Conservation (phyloP, 23 red algal species). For the Pyropia haitanensis region DNA sequence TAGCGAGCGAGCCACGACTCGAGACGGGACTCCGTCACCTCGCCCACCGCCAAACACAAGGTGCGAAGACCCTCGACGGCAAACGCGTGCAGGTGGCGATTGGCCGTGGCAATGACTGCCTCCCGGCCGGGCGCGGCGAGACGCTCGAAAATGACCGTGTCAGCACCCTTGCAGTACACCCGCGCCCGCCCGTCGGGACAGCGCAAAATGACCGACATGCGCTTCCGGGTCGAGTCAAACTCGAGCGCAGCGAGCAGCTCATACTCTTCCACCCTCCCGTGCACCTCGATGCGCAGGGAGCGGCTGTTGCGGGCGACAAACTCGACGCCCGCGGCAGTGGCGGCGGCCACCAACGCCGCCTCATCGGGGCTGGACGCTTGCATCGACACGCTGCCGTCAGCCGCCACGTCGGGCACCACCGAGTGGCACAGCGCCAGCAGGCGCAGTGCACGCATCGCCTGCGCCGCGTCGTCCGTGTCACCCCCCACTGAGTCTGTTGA, state of each 20-base stretch:
- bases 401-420: conserved; percentile 43
- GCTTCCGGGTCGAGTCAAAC: conserved; percentile 87
- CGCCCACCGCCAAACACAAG: conserved; percentile 64
- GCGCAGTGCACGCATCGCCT: conserved; percentile 27
- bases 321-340: conserved; percentile 38
- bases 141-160: conserved; percentile 82
- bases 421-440: conserved; percentile 75
- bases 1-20: conserved; percentile 59
- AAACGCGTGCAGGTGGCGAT: conserved; percentile 60
- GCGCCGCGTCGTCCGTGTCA: no score
- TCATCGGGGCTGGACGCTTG: conserved; percentile 92
- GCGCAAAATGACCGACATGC: conserved; percentile 90
- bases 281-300: conserved; percentile 33
- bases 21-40: conserved; percentile 53
- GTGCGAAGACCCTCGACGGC: conserved; percentile 84
- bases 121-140: conserved; percentile 23
- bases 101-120: conserved; percentile 4
- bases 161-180: conserved; percentile 86
- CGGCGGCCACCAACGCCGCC: conserved; percentile 75
- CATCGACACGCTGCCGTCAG: conserved; percentile 5
- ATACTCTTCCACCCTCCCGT: conserved; percentile 34
- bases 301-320: conserved; percentile 55
- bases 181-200: conserved; percentile 46
- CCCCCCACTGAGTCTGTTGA: no score
- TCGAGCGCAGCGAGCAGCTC: conserved; percentile 68